Percentiles rank a stretch among this genome's conserved stretches.
phyloP scores from a whole-genome alignment of 2,329 filamentous ascomycete genomes.

The Fusarium temperatum region DNA sequence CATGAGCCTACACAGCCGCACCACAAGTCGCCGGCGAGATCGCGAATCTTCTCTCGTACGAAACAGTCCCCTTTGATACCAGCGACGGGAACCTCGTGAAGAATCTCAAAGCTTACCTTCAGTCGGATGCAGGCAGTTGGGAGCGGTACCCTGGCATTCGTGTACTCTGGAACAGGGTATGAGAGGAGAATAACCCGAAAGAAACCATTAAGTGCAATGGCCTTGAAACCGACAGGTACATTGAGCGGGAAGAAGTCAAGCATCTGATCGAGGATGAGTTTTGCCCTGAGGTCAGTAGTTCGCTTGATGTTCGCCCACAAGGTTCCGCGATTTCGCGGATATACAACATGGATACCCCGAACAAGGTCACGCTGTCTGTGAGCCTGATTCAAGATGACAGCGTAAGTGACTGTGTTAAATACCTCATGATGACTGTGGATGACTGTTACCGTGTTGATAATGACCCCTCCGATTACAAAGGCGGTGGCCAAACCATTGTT shows the following conservation, averaged over 20 bases:
- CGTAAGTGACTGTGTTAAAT: neutral
- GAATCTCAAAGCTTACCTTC: neutral
- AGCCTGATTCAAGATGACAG: neutral
- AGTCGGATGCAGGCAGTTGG: neutral
- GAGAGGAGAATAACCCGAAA: neutral
- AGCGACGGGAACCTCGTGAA: neutral
- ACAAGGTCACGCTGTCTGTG: neutral
- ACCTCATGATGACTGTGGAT: neutral
- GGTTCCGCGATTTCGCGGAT: neutral
- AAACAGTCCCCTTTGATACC: neutral
- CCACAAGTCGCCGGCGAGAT: neutral
- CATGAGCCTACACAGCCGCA: neutral
- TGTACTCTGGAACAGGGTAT: neutral
- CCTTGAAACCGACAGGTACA: neutral
- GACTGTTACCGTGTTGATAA: neutral
- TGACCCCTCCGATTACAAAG: neutral
- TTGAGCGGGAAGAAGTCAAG: neutral
- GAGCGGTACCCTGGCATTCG: neutral
- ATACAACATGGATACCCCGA: neutral
- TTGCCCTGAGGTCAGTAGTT: neutral
- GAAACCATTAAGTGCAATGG: neutral
- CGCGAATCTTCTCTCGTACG: neutral
- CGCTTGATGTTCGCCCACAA: neutral
- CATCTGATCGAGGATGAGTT: neutral
- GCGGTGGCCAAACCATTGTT: neutral